Percentiles rank a stretch among this genome's conserved stretches.
Evolutionary conservation across 2,329 filamentous ascomycete genomes (phyloP).

Genomic region (Pezicula rhizophila): DNA sequence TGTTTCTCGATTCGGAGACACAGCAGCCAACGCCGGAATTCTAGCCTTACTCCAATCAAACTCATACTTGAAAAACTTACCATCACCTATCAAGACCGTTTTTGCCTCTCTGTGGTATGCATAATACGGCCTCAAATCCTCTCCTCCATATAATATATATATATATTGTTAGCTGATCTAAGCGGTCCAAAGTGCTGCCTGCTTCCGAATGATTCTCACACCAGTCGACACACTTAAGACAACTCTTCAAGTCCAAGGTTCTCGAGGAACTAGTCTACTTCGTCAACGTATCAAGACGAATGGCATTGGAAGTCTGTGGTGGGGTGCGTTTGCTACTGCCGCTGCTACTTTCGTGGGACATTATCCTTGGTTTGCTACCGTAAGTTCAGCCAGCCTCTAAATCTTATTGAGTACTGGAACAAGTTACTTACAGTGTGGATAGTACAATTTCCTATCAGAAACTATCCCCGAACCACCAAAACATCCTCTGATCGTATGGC

Average conservation of each 20-base stretch:
- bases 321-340: conserved; percentile 42
- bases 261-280: conserved; percentile 35
- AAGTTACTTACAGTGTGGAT: not conserved
- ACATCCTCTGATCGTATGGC: conserved; percentile 34
- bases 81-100: conserved; percentile 37
- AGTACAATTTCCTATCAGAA: conserved; percentile 40
- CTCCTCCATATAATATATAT: not conserved
- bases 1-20: conserved; percentile 40
- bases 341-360: conserved; percentile 43
- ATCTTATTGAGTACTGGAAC: not conserved
- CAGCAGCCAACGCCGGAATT: conserved; percentile 44
- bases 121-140: not conserved
- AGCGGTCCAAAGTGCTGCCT: conserved; percentile 32
- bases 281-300: conserved; percentile 38
- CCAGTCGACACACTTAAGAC: conserved; percentile 46
- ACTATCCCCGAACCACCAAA: conserved; percentile 34
- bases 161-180: not conserved
- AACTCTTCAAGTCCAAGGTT: conserved; percentile 41
- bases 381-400: conserved; percentile 13
- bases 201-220: conserved; percentile 41
- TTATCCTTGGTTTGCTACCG: conserved; percentile 45
- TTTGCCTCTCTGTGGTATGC: conserved; percentile 39
- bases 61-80: conserved; percentile 36
- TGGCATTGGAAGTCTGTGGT: conserved; percentile 41
- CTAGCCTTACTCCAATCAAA: conserved; percentile 41